Evolutionary conservation across 2,329 filamentous ascomycete species (phyloP).

Genomic region (Lachnellula hyalina): DNA sequence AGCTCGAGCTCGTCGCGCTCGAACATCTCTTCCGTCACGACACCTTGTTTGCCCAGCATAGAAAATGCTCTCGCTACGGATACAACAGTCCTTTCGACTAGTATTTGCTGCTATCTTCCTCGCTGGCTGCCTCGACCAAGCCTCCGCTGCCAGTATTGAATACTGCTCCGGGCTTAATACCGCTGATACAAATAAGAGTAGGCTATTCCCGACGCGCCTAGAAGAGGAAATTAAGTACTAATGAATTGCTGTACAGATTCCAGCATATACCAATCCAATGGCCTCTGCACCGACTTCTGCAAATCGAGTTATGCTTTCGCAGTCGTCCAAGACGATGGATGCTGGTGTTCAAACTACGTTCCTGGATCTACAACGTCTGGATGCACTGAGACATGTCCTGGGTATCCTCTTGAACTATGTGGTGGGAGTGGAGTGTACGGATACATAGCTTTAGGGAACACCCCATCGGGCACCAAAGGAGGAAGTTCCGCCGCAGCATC

Average conservation of each 20-base stretch:
- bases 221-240: neutral
- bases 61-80: constrained; percentile 9
- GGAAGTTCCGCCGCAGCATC: constrained; percentile 10
- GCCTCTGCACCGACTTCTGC: constrained; percentile 61
- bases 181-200: constrained; percentile 37
- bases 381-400: constrained; percentile 60
- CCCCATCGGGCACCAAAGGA: constrained; percentile 52
- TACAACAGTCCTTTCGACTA: constrained; percentile 18
- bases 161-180: constrained; percentile 47
- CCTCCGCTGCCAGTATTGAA: constrained; percentile 11
- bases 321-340: constrained; percentile 58
- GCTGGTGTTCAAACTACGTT: constrained; percentile 70
- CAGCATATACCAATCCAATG: constrained; percentile 62
- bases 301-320: constrained; percentile 56
- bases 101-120: constrained; percentile 19
- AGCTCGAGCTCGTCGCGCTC: too few species aligned
- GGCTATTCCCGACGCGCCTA: constrained; percentile 24
- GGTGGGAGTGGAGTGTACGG: constrained; percentile 58
- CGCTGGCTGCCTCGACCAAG: constrained; percentile 9
- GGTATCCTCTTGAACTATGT: constrained; percentile 62
- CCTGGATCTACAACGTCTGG: constrained; percentile 44
- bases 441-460: constrained; percentile 53
- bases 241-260: constrained; percentile 36
- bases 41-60: neutral
- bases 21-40: neutral